Evolutionary conservation across 225 moss, liverwort and hornwort genomes (phyloP), one percentile per base, ranked within the genome.

Genomic region (Pleurozium schreberi): DNA sequence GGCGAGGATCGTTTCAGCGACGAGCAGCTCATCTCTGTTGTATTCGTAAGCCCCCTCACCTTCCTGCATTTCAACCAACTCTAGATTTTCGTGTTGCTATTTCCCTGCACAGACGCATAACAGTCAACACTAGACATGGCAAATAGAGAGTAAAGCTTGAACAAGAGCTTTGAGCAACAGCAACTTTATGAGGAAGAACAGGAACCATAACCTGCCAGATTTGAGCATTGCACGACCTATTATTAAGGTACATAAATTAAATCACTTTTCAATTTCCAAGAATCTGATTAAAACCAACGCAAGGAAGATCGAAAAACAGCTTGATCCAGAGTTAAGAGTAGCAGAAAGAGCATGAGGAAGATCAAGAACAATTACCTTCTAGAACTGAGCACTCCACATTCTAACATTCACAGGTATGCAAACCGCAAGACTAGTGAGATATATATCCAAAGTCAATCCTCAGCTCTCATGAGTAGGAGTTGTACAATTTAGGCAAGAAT

Each of bases 1-100:
- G 90, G 90, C 60, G 82, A 68, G 80, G 87, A 89, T 66, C 89
- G 84, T 38, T 89, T 87, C 80, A 91, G 84, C 84, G 60, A 91
- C 60, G 90, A 92, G 80, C 90, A 92, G 45, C 61, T 92, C 62
- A 84, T 85, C 43, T 75, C 90, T 52, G 47, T 76, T 82, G 92
- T 88, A 53, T 90, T 92, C 31, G 88, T 92, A 61, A 22, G 89
- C 85, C n/a, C 76, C 85, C 27, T 58, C 25, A 85, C 53, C 76
- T 76, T 57, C 81, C 73, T 80, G 36, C 62, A 61, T 85, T 80
- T 59, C 71, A 63, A 52, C 52, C 6, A n/a, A 58, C 17, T 67
- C 78, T 80, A 55, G 16, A 34, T 25, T 42, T 40, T n/a, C 26
- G 18, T 31, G 38, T 59, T 52, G 73, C 27, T 63, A 21, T 61